These are phyloP conservation scores for Tilletiaria anomala DNA, from an alignment of 1,284 basidiomycete species.

Conservation along the genomic window DNA sequence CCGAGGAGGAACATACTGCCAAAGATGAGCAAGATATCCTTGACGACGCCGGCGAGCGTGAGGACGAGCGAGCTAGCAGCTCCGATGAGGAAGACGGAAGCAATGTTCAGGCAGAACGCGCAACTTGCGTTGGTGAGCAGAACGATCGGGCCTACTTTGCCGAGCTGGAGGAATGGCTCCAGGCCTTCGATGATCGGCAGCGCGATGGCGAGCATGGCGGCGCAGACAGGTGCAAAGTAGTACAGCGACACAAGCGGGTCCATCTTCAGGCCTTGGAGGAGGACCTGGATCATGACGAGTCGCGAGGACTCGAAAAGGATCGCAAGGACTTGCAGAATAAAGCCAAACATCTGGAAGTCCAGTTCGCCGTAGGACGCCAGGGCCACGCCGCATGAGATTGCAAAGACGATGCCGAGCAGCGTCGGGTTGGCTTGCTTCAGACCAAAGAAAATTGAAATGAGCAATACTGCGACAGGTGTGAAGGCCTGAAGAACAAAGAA, in stretches of 20 bases:
- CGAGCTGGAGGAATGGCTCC: slow-evolving; percentile 64
- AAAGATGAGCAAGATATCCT: slow-evolving; percentile 85
- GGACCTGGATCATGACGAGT: slow-evolving; percentile 88
- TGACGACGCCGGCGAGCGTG: slow-evolving; percentile 81
- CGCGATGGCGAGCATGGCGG: slow-evolving; percentile 66
- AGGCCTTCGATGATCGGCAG: slow-evolving; percentile 81
- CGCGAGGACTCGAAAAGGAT: slow-evolving; percentile 68
- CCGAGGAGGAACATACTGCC: slow-evolving; percentile 76
- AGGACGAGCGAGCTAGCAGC: slow-evolving; percentile 73
- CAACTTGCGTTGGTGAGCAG: slow-evolving; percentile 70
- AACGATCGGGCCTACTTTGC: slow-evolving; percentile 58
- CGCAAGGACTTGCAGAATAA: slow-evolving; percentile 47
- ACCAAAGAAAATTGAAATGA: slow-evolving; percentile 81
- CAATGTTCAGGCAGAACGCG: slow-evolving; percentile 81
- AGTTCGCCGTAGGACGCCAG: slow-evolving; percentile 76
- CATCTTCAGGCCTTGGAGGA: slow-evolving; percentile 87
- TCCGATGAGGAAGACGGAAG: slow-evolving; percentile 85
- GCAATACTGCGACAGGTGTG: slow-evolving; percentile 83
- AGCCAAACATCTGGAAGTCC: slow-evolving; percentile 69
- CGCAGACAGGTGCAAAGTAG: slow-evolving; percentile 62
- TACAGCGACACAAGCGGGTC: slow-evolving; percentile 88
- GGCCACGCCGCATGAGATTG: slow-evolving; percentile 82
- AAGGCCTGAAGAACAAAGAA: slow-evolving; percentile 57
- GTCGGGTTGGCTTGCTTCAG: slow-evolving; percentile 73
- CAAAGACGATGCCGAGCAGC: slow-evolving; percentile 66